These are phyloP conservation scores for Crithidia bombi DNA, from an alignment of 208 protist species.

Conservation along the genomic window DNA sequence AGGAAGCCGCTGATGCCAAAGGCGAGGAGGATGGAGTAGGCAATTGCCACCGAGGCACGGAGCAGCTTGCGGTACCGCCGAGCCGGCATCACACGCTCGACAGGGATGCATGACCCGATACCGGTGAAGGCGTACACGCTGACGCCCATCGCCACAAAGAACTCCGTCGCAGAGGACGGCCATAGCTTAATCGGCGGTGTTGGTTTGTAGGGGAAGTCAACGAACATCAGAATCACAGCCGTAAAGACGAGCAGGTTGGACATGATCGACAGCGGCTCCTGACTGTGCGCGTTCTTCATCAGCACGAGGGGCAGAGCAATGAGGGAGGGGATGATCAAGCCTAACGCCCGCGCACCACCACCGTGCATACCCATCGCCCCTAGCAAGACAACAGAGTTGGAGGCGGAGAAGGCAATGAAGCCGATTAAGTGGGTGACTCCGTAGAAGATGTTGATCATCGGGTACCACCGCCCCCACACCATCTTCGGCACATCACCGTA, in stretches of 20 bases:
- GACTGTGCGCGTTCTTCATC: slow-evolving; percentile 53
- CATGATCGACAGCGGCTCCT: slow-evolving; percentile 47
- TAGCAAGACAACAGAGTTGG: slow-evolving; percentile 53
- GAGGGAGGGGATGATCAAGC: slow-evolving; percentile 48
- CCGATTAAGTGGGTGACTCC: slow-evolving; percentile 57
- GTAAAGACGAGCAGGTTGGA: slow-evolving; percentile 50
- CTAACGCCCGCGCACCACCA: slow-evolving; percentile 40
- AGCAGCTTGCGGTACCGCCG: slow-evolving; percentile 44
- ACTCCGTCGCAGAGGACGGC: slow-evolving; percentile 38
- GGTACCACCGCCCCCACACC: slow-evolving; percentile 50
- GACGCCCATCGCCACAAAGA: slow-evolving; percentile 59
- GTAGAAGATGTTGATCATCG: slow-evolving; percentile 61
- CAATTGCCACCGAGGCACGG: slow-evolving; percentile 37
- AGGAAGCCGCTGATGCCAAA: slow-evolving; percentile 58
- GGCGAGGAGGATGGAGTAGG: slow-evolving; percentile 34
- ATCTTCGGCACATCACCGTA: slow-evolving; percentile 58
- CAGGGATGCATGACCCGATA: slow-evolving; percentile 44
- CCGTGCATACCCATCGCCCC: slow-evolving; percentile 50
- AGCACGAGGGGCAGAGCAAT: slow-evolving; percentile 54
- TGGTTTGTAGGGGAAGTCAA: slow-evolving; percentile 50
- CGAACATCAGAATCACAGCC: slow-evolving; percentile 50
- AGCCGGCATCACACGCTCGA: slow-evolving; percentile 52
- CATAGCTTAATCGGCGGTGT: slow-evolving; percentile 39
- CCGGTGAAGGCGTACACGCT: slow-evolving; percentile 66
- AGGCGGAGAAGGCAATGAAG: slow-evolving; percentile 56